These are phyloP conservation scores for Moelleriella libera DNA, from an alignment of 2,329 filamentous ascomycete species.

Conservation along the genomic window DNA sequence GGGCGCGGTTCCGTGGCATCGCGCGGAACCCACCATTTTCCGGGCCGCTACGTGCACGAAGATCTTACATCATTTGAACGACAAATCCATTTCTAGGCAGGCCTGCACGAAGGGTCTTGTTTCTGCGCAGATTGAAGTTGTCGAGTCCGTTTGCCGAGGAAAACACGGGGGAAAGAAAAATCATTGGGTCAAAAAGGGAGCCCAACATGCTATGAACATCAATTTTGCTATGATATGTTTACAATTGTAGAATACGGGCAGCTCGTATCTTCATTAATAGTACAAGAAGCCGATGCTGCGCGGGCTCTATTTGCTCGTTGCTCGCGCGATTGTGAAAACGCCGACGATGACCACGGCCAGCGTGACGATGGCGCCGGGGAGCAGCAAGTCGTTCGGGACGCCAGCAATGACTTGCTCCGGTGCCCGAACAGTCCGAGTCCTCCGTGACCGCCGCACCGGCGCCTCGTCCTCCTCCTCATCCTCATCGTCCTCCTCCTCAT, in stretches of 20 bases:
- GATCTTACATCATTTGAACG: background rate
- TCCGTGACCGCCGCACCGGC: conserved; percentile 29
- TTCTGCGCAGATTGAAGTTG: too few species aligned
- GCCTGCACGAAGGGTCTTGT: too few species aligned
- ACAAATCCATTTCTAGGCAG: background rate
- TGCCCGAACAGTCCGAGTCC: conserved; percentile 23
- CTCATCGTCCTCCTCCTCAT: conserved; percentile 38
- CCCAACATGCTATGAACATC: too few species aligned
- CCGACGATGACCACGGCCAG: conserved; percentile 86
- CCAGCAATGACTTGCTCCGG: conserved; percentile 75
- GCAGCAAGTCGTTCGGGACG: conserved; percentile 83
- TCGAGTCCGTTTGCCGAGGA: too few species aligned
- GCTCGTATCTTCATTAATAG: conserved; percentile 22
- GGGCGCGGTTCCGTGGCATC: too few species aligned
- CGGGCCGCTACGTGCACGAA: conserved; percentile 2
- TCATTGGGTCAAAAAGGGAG: background rate
- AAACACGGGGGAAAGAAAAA: background rate
- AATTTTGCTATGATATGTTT: conserved; percentile 15
- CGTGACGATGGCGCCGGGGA: conserved; percentile 91
- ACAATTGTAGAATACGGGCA: conserved; percentile 12
- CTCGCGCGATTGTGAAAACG: conserved; percentile 76
- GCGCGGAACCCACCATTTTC: conserved; percentile 6
- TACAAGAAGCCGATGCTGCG: conserved; percentile 5
- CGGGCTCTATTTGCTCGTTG: conserved; percentile 34
- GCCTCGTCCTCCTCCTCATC: conserved; percentile 37